Percentiles rank a stretch among this genome's conserved stretches.
phyloP scores from a whole-genome alignment of 1,139 yeast genomes.

The Yamadazyma membranifaciens region DNA sequence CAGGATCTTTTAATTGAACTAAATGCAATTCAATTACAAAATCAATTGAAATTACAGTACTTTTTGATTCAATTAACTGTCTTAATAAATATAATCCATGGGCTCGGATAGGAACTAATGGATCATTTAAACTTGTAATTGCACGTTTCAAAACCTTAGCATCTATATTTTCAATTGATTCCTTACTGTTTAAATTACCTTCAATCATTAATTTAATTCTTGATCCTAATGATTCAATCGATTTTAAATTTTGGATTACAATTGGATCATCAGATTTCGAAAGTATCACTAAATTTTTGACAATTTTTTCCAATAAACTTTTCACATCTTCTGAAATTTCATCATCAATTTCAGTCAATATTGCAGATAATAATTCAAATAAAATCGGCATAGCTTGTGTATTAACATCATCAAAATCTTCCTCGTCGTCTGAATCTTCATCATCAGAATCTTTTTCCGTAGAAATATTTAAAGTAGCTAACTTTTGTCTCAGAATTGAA shows the following conservation, averaged over 20 bases:
- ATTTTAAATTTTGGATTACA: slow-evolving; percentile 11
- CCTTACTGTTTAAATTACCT: slow-evolving; percentile 21
- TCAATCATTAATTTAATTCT: slow-evolving; percentile 29
- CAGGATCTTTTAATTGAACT: slow-evolving; percentile 68
- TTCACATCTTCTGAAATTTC: slow-evolving; percentile 24
- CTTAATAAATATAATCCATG: slow-evolving; percentile 75
- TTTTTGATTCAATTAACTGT: slow-evolving; percentile 49
- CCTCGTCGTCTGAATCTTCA: slow-evolving; percentile 45
- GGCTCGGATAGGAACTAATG: slow-evolving; percentile 80
- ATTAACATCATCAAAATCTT: slow-evolving; percentile 19
- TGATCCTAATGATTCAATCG: slow-evolving; percentile 27
- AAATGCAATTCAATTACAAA: slow-evolving; percentile 63
- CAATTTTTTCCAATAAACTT: slow-evolving; percentile 26
- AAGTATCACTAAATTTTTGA: slow-evolving; percentile 23
- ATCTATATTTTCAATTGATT: slow-evolving; percentile 17
- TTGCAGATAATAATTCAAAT: slow-evolving; percentile 54
- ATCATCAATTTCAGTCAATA: slow-evolving; percentile 42
- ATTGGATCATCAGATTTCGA: slow-evolving; percentile 5
- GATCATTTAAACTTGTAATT: slow-evolving; percentile 66
- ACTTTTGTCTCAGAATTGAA: not conserved
- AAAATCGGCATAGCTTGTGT: slow-evolving; percentile 32
- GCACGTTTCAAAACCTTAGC: slow-evolving; percentile 48
- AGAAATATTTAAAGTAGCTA: not conserved
- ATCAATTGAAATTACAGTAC: slow-evolving; percentile 50
- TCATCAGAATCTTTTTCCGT: slow-evolving; percentile 30